phyloP scores from a whole-genome alignment of 495 filamentous ascomycete genomes.

The Hypoxylon subgilvum region DNA sequence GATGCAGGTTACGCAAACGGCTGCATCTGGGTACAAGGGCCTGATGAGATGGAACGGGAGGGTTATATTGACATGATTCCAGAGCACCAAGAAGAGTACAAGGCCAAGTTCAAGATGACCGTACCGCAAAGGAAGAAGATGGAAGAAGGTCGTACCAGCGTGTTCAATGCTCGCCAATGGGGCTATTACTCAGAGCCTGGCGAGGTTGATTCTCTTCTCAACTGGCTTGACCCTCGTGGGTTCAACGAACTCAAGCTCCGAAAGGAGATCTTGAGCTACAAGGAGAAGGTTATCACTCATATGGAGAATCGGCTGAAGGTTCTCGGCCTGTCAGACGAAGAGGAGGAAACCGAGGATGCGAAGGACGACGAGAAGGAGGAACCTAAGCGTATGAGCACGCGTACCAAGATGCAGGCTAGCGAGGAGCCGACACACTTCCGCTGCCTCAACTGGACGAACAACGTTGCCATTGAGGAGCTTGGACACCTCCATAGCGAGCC shows the following conservation, averaged over 20 bases:
- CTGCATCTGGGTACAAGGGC: conserved; percentile 94
- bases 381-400: conserved; percentile 73
- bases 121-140: conserved; percentile 82
- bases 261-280: conserved; percentile 81
- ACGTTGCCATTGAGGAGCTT: conserved; percentile 71
- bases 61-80: conserved; percentile 76
- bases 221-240: conserved; percentile 87
- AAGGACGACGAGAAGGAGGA: conserved; percentile 50
- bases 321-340: conserved; percentile 53
- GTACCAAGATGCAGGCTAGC: conserved; percentile 68
- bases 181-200: conserved; percentile 85
- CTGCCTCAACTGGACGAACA: conserved; percentile 85
- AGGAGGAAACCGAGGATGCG: conserved; percentile 59
- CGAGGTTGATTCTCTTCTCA: conserved; percentile 75
- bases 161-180: conserved; percentile 82
- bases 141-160: conserved; percentile 83
- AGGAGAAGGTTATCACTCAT: conserved; percentile 74
- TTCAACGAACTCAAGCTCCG: conserved; percentile 80
- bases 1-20: conserved; percentile 90
- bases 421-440: conserved; percentile 61
- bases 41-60: conserved; percentile 83
- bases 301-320: conserved; percentile 82
- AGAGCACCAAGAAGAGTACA: conserved; percentile 68
- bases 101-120: conserved; percentile 73
- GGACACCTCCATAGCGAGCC: conserved; percentile 85